phyloP scores from a whole-genome alignment of 371 early-diverging fungal genomes.

The Saksenaea oblongispora region DNA sequence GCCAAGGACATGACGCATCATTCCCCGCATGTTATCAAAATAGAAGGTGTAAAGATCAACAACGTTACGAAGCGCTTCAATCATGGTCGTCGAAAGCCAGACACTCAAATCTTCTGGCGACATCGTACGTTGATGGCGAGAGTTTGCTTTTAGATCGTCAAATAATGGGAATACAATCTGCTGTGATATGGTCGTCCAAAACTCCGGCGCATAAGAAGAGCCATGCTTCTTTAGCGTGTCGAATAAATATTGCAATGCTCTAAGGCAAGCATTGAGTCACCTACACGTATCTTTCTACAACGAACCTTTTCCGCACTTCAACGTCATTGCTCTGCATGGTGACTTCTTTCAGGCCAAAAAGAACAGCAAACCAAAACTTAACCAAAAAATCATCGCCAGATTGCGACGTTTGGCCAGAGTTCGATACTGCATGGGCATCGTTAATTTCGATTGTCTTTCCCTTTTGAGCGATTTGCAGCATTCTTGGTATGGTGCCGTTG shows the following conservation, averaged over 20 bases:
- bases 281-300: background rate
- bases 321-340: conserved; percentile 88
- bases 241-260: conserved; percentile 82
- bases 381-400: conserved; percentile 48
- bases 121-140: conserved; percentile 34
- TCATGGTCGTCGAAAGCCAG: conserved; percentile 64
- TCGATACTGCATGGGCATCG: conserved; percentile 29
- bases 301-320: conserved; percentile 82
- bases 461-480: conserved; percentile 47
- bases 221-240: conserved; percentile 78
- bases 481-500: conserved; percentile 48
- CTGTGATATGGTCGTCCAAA: conserved; percentile 82
- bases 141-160: conserved; percentile 66
- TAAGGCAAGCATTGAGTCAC: background rate
- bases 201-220: conserved; percentile 64
- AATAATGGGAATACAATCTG: conserved; percentile 91
- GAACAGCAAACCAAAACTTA: conserved; percentile 82
- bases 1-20: conserved; percentile 78
- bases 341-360: conserved; percentile 83
- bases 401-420: conserved; percentile 26
- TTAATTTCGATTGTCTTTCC: conserved; percentile 38
- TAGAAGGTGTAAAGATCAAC: conserved; percentile 83
- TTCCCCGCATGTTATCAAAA: conserved; percentile 66
- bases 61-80: conserved; percentile 87
- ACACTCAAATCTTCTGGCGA: conserved; percentile 53